Evolutionary conservation across 352 stramenopile species (phyloP).

Genomic region (Globisporangium echinulatum): DNA sequence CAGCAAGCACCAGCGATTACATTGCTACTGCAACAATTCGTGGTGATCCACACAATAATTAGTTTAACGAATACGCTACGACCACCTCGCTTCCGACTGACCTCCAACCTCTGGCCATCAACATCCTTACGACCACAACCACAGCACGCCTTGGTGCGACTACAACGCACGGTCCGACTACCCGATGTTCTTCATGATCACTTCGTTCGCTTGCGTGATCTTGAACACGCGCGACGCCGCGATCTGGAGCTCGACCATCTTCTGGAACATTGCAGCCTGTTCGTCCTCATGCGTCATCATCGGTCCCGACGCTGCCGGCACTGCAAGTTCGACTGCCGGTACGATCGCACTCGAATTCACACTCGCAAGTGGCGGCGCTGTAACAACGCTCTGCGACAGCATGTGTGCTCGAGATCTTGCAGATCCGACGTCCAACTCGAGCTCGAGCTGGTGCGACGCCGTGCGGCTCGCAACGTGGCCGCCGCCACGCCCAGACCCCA

Average conservation of each 20-base stretch:
- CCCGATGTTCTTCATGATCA: slow-evolving; percentile 26
- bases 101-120: too few species aligned
- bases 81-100: too few species aligned
- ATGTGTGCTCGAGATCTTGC: not conserved
- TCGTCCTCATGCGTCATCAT: slow-evolving; percentile 2
- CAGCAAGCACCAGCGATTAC: too few species aligned
- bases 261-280: slow-evolving; percentile 14
- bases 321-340: not conserved
- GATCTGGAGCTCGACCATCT: slow-evolving; percentile 38
- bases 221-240: slow-evolving; percentile 29
- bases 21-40: too few species aligned
- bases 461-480: not conserved
- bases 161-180: not conserved
- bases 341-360: not conserved
- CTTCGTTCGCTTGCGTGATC: slow-evolving; percentile 39
- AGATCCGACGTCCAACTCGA: not conserved
- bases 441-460: slow-evolving; percentile 5
- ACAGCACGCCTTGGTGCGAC: too few species aligned
- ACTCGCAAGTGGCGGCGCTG: not conserved
- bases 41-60: too few species aligned
- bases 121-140: too few species aligned
- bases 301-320: not conserved
- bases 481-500: too few species aligned
- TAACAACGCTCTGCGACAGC: not conserved
- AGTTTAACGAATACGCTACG: too few species aligned